Evolutionary conservation across 331 rosid genomes (phyloP).

Genomic region (Arachis monticola): DNA sequence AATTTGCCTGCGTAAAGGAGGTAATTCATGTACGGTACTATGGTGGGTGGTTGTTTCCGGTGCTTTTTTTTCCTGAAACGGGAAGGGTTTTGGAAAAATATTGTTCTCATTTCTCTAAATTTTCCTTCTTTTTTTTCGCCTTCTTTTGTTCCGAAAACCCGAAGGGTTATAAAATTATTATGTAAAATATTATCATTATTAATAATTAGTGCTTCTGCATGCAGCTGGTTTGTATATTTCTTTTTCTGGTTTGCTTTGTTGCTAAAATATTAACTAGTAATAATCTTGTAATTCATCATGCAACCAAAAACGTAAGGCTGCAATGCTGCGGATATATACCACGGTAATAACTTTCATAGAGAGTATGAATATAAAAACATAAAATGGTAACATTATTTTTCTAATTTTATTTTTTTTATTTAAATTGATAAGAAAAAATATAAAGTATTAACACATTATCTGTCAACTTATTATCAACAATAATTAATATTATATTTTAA

Average conservation of each 20-base stretch:
- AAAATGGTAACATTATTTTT: too few species aligned
- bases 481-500: too few species aligned
- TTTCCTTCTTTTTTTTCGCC: conserved; percentile 13
- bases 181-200: conserved; percentile 34
- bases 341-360: too few species aligned
- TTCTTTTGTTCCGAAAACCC: conserved; percentile 41
- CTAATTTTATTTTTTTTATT: too few species aligned
- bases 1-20: conserved; percentile 40
- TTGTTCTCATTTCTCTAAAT: conserved; percentile 28
- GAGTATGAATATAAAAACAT: too few species aligned
- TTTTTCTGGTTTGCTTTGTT: conserved; percentile 14
- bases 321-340: too few species aligned
- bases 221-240: neutral
- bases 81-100: conserved; percentile 56
- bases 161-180: conserved; percentile 26
- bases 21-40: neutral
- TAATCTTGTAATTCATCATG: too few species aligned
- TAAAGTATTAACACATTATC: too few species aligned
- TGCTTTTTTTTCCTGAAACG: conserved; percentile 41
- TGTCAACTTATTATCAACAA: too few species aligned
- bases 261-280: conserved; percentile 5
- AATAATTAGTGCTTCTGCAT: neutral
- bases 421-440: too few species aligned
- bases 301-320: too few species aligned
- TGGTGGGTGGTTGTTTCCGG: conserved; percentile 44